A percentile compares a stretch with the other conserved stretches of the same genome.
phyloP scores from a whole-genome alignment of 768 basidiomycete species.

The Calocybe gangraenosa region DNA sequence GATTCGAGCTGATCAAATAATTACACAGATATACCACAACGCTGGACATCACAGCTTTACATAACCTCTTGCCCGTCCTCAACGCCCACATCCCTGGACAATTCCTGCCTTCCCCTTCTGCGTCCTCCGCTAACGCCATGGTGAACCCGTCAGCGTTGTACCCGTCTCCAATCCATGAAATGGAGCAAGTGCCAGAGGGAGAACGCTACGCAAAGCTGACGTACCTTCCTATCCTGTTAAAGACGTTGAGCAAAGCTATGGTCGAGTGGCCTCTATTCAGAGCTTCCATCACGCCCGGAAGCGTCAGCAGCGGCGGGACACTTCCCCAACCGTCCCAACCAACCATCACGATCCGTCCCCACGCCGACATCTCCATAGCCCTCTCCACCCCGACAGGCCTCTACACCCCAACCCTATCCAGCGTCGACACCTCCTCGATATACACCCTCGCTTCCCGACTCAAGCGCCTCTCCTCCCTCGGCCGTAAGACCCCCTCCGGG shows the following conservation, averaged over 20 bases:
- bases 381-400: conserved; percentile 80
- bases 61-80: conserved; percentile 56
- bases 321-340: conserved; percentile 41
- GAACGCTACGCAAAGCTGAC: conserved; percentile 66
- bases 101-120: conserved; percentile 29
- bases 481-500: conserved; percentile 61
- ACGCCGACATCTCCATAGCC: conserved; percentile 72
- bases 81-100: conserved; percentile 68
- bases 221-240: conserved; percentile 80
- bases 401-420: conserved; percentile 70
- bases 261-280: conserved; percentile 82
- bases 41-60: conserved; percentile 69
- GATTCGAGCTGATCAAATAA: conserved; percentile 1
- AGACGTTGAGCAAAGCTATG: conserved; percentile 78
- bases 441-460: conserved; percentile 61
- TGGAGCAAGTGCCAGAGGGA: conserved; percentile 41
- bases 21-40: conserved; percentile 61
- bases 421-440: conserved; percentile 50
- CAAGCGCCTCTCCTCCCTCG: conserved; percentile 56
- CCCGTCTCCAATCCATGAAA: conserved; percentile 28
- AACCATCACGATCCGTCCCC: conserved; percentile 66
- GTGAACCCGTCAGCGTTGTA: conserved; percentile 37
- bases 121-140: conserved; percentile 15
- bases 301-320: conserved; percentile 12
- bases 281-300: conserved; percentile 56